Percentiles rank a stretch among this genome's conserved stretches.
These are phyloP conservation scores for Dioscorea dumetorum DNA, from an alignment of 106 monocot species.

Conservation along the genomic window DNA sequence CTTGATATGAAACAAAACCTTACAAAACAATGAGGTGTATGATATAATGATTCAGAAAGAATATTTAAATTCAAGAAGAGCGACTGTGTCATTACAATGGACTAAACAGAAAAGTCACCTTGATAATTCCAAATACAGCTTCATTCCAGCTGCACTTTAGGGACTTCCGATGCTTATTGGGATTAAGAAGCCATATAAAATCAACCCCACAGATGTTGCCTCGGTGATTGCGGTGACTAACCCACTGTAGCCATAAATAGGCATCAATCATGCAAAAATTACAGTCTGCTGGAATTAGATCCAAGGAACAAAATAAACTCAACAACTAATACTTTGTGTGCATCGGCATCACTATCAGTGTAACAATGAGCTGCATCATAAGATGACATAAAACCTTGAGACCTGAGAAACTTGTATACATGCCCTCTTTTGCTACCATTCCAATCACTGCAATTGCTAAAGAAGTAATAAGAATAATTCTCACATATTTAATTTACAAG, in stretches of 20 bases:
- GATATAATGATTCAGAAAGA: too few relatives aligned
- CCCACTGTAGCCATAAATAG: slow-evolving; percentile 53
- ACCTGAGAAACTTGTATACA: slow-evolving; percentile 95
- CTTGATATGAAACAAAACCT: too few relatives aligned
- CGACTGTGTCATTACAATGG: not conserved
- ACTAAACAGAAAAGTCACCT: slow-evolving; percentile 33
- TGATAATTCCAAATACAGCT: slow-evolving; percentile 78
- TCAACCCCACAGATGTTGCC: slow-evolving; percentile 99
- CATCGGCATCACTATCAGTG: slow-evolving; percentile 89
- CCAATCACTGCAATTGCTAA: slow-evolving; percentile 65
- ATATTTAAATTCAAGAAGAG: too few relatives aligned
- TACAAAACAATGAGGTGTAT: too few relatives aligned
- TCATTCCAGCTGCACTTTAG: slow-evolving; percentile 90
- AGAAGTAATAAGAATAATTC: not conserved
- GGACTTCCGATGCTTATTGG: slow-evolving; percentile 52
- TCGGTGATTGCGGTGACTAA: slow-evolving; percentile 95
- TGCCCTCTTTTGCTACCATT: slow-evolving; percentile 98
- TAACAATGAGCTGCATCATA: slow-evolving; percentile 94
- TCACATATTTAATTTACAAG: not conserved
- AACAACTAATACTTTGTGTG: slow-evolving; percentile 60
- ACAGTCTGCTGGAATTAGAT: not conserved
- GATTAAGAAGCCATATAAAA: slow-evolving; percentile 98
- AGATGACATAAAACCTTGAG: slow-evolving; percentile 92
- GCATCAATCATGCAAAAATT: not conserved
- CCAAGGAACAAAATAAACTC: too few relatives aligned